Base-by-base conservation (phyloP, 768 basidiomycete genomes). In the Lyophyllum shimeji region DNA sequence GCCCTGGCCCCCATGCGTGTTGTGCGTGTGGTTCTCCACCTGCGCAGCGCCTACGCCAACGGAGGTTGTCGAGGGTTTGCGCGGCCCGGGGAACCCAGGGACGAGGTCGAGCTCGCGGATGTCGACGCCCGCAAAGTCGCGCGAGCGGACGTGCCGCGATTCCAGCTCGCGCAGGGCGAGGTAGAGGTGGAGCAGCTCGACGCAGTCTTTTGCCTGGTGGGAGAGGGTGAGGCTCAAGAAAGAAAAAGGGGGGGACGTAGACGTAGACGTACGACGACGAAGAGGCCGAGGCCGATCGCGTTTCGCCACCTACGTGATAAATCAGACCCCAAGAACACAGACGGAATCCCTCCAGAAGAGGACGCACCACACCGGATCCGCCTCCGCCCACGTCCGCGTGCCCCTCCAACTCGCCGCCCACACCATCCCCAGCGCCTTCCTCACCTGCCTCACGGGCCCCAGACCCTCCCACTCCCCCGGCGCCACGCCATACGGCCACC, bases 41-140 rank as follows among this genome's bases (percentile, higher is more conserved):
- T n/a, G n/a, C n/a, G n/a, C n/a, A n/a, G n/a, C n/a, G n/a, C n/a
- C n/a, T n/a, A n/a, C n/a, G n/a, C n/a, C n/a, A n/a, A n/a, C n/a
- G n/a, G 37, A 44, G 53, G 7, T 45, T 33, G 13, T 53, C 23
- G 27, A 17, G 42, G 42, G 15, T 18, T 46, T 42, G 47, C n/a
- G 3, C n/a, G n/a, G n/a, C n/a, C n/a, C n/a, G 44, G 50, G 51
- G 31, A 65, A 65, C 18, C 48, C 50, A 49, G 73, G 73, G 13
- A 89, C 78, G 24, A 92, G 76, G 66, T 92, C 89, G 39, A 91
- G 74, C 59, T 82, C 84, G 11, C 71, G 66, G 43, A 82, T 62
- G 63, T 91, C 89, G n/a, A 91, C 81, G 0, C 87, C 87, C n/a
- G 76, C 74, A 65, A 92, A 92, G 42, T 88, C 82, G 57, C 81